Evolutionary conservation across 2,329 filamentous ascomycete species (phyloP).

Genomic region (Rhexocercosporidium sp.): DNA sequence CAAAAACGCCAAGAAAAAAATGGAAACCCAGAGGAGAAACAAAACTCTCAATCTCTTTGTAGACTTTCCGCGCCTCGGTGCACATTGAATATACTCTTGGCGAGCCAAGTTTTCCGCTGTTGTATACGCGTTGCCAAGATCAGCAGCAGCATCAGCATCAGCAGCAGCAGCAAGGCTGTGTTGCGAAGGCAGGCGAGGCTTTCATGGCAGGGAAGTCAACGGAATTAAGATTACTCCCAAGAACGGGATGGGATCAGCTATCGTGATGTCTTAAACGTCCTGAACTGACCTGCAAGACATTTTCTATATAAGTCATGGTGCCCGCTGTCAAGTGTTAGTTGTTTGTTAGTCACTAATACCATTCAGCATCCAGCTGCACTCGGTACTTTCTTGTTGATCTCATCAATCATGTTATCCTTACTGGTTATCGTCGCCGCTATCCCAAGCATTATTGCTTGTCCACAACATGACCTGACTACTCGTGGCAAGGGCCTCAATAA

Average conservation of each 20-base stretch:
- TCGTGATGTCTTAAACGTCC: neutral
- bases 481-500: conserved; percentile 6
- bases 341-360: neutral
- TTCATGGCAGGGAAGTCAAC: neutral
- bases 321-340: neutral
- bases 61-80: neutral
- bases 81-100: neutral
- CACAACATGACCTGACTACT: conserved; percentile 6
- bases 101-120: neutral
- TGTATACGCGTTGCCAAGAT: conserved; percentile 4
- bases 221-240: neutral
- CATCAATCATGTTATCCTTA: conserved; percentile 10
- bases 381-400: neutral
- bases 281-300: neutral
- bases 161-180: neutral
- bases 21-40: neutral
- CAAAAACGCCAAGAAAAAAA: neutral
- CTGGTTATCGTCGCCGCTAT: neutral
- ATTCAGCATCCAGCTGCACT: neutral
- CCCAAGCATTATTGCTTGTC: conserved; percentile 15
- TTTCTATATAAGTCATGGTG: neutral
- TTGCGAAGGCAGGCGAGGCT: neutral
- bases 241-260: neutral
- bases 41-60: neutral
- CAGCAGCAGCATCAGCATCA: too few species aligned